These are phyloP conservation scores for Yamadazyma songkhlaensis DNA, from an alignment of 1,139 yeast species.

Conservation along the genomic window DNA sequence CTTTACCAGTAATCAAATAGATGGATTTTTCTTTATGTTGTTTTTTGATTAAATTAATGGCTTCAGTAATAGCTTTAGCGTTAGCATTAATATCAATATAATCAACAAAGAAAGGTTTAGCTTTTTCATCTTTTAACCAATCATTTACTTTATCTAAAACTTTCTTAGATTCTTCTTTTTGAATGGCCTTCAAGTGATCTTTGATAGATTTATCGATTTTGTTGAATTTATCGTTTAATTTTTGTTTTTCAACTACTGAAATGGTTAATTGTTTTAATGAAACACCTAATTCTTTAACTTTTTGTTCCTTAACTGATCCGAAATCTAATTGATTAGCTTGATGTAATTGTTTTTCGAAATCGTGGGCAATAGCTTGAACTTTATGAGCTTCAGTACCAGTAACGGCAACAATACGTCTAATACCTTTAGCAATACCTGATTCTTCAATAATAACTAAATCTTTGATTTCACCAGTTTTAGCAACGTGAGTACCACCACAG, in stretches of 20 bases:
- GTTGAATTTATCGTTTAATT: constrained; percentile 69
- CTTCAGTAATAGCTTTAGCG: constrained; percentile 93
- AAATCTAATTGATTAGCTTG: constrained; percentile 57
- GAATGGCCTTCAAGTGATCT: constrained; percentile 83
- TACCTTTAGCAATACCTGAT: constrained; percentile 97
- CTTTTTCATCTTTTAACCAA: constrained; percentile 54
- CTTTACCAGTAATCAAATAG: constrained; percentile 79
- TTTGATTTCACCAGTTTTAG: constrained; percentile 88
- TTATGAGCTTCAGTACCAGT: constrained; percentile 89
- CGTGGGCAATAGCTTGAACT: constrained; percentile 80
- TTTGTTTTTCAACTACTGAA: constrained; percentile 77
- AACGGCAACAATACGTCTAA: constrained; percentile 95
- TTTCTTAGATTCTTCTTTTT: constrained; percentile 82
- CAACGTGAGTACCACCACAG: constrained; percentile 99
- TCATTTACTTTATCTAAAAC: constrained; percentile 76
- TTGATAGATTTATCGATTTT: constrained; percentile 81
- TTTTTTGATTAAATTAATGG: constrained; percentile 79
- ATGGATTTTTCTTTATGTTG: constrained; percentile 73
- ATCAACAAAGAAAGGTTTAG: constrained; percentile 58
- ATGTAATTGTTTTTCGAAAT: constrained; percentile 60
- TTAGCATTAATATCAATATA: constrained; percentile 73
- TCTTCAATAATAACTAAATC: constrained; percentile 89
- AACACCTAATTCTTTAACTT: constrained; percentile 80
- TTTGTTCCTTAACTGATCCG: constrained; percentile 72
- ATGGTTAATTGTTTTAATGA: constrained; percentile 77